These are phyloP conservation scores for Coniochaeta sp. DNA, from an alignment of 2,329 filamentous ascomycete species.

Conservation along the genomic window DNA sequence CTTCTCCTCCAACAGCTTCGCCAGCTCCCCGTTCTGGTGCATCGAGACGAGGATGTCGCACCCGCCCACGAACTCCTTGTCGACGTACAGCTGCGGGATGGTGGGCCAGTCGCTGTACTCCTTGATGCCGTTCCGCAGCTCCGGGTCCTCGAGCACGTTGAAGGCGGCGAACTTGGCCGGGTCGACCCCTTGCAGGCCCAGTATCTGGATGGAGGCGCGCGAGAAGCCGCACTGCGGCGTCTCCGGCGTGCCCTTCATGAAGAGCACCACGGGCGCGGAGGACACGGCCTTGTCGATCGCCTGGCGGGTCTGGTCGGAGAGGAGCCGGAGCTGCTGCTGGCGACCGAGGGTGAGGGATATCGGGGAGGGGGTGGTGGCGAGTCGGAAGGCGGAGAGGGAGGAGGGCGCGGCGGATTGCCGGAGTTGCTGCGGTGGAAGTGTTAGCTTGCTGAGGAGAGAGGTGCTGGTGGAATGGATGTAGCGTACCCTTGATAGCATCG, in stretches of 20 bases:
- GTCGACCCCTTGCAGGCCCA: slow-evolving; percentile 91
- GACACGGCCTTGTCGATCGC: slow-evolving; percentile 87
- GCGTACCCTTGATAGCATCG: slow-evolving; percentile 14
- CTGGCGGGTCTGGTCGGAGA: slow-evolving; percentile 71
- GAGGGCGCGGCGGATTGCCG: neutral
- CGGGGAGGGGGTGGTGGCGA: neutral
- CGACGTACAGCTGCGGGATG: slow-evolving; percentile 91
- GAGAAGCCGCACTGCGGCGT: slow-evolving; percentile 84
- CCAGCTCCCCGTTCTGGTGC: slow-evolving; percentile 92
- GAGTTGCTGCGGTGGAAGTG: neutral
- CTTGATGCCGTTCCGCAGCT: slow-evolving; percentile 91
- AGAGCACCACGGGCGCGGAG: slow-evolving; percentile 87
- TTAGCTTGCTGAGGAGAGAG: neutral
- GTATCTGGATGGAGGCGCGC: slow-evolving; percentile 86
- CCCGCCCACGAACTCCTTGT: slow-evolving; percentile 95
- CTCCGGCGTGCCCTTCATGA: slow-evolving; percentile 87
- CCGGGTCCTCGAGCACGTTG: slow-evolving; percentile 89
- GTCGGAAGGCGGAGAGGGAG: neutral
- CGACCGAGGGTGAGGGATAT: slow-evolving; percentile 2
- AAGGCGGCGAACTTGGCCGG: slow-evolving; percentile 96
- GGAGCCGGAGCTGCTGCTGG: slow-evolving; percentile 53
- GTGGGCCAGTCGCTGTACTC: slow-evolving; percentile 99
- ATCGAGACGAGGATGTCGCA: slow-evolving; percentile 95
- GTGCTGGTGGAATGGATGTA: neutral
- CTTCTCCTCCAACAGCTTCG: slow-evolving; percentile 88